Evolutionary conservation across 768 basidiomycete species (phyloP), one percentile per base, ranked within the genome.

Genomic region (Naganishia kalamii): DNA sequence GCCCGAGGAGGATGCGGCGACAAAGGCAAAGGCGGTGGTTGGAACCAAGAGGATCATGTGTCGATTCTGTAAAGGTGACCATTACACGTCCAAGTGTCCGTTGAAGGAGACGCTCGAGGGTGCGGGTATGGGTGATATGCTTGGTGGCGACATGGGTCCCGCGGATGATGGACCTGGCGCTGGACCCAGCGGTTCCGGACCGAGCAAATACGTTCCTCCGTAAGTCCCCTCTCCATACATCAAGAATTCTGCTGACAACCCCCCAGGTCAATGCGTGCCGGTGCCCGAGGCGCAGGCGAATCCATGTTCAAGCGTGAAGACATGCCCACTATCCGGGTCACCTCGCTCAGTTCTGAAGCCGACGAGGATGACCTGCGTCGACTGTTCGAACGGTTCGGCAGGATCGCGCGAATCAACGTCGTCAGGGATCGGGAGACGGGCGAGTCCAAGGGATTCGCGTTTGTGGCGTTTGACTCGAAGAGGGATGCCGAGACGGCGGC

Each of bases 81-180:
- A 98, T 81, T 98, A 93, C 79, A 99, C 96, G 15, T 89, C 92
- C 68, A 92, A 93, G 79, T 98, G 96, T 83, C 96, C 96, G 6
- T 93, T 92, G 84, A 96, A 92, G 80, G 92, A 97, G 72, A 88
- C 89, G 10, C 84, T 99, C 15, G 87, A 86, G 11, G 88, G 85
- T 3, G 81, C 92, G 51, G 89, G 84, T 32, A 57, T 67, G 47
- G 62, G 59, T 25, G 72, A 74, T 33, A 67, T 75, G 21, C 82
- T 81, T 13, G 79, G 61, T 80, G 86, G 86, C 83, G 72, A 60
- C 81, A 46, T 41, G 17, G 57, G 62, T 57, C 50, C 63, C 29
- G 60, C 29, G 33, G 68, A 64, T 19, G 60, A 64, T 21, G 70
- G 72, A 41, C 72, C 72, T 64, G 66, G 68, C 35, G 73, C 59